Evolutionary conservation across 1,139 yeast genomes (phyloP), one percentile per base, ranked within the genome.

Genomic region (Groenewaldozyma sp.): DNA sequence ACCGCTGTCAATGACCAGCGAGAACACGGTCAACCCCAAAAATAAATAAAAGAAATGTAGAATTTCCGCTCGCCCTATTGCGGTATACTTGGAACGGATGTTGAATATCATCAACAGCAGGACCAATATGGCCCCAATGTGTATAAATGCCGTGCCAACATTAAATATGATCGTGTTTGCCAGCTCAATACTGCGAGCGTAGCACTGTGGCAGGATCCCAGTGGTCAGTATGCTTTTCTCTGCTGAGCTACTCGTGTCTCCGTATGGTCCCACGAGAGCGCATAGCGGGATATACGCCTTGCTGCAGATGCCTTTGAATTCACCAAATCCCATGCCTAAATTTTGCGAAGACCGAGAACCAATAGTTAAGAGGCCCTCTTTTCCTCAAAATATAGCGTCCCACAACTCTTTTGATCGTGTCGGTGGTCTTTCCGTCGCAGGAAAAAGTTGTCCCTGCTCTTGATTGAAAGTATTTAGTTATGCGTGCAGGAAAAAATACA

Each of bases 101-200:
- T 82, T 80, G 65, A 78, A 82, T n/a, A 87, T 69, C 45, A 88
- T 82, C 50, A 86, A 70, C 39, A 79, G 65, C 31, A 82, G 52
- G 32, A 86, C 73, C 3, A 71, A 59, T 29, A 91, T 64, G 0
- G 87, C 77, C 2, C 81, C 86, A 42, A 91, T 76, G 55, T 87
- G 87, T 26, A 87, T 75, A 54, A 87, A 81, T 2, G 94, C 87
- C 45, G 78, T 82, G 22, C 96, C 97, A n/a, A 86, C 70, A 55
- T 86, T 87, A 62, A 86, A 88, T 19, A 91, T 83, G 66, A 84
- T 71, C 1, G 97, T 91, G 61, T 91, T 91, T 40, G 95, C 95
- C 34, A 88, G 59, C 51, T 79, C 88, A 27, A 88, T 86, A 4
- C 88, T 71, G 53, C 97, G 69, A 0, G 97, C 81, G 51, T 84